These are phyloP conservation scores for Gypsophila paniculata DNA, from an alignment of 179 eudicot genomes.

Conservation along the genomic window DNA sequence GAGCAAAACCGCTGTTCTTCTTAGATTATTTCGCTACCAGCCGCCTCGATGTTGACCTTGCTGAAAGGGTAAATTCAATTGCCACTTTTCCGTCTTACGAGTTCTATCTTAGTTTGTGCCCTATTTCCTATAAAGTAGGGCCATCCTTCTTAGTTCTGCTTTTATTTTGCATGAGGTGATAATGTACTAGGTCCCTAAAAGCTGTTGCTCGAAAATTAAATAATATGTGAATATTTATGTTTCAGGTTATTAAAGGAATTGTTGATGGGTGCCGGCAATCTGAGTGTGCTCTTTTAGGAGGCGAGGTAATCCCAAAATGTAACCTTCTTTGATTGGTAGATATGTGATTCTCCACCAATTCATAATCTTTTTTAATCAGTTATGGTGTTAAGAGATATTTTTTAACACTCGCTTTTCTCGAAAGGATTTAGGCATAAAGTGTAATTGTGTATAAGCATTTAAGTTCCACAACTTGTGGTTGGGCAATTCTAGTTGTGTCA, in stretches of 20 bases:
- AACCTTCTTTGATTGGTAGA: slow-evolving; percentile 8
- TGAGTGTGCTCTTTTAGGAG: slow-evolving; percentile 82
- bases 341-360: neutral
- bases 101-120: neutral
- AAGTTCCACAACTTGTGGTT: neutral
- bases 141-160: slow-evolving; percentile 7
- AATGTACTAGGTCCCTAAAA: neutral
- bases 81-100: neutral
- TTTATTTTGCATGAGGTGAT: neutral
- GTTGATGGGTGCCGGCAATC: slow-evolving; percentile 92
- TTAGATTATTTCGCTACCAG: slow-evolving; percentile 95
- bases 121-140: neutral
- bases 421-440: neutral
- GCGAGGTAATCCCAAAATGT: slow-evolving; percentile 56
- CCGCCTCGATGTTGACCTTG: slow-evolving; percentile 88
- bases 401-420: neutral
- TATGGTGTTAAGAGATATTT: neutral
- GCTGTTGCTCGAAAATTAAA: neutral
- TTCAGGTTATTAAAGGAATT: slow-evolving; percentile 87
- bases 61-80: slow-evolving; percentile 57
- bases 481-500: neutral
- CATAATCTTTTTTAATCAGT: neutral
- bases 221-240: neutral
- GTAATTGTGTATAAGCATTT: neutral
- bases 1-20: slow-evolving; percentile 89